Conservation (phyloP, 768 basidiomycete species). For the Omphalotus guepiniiformis region DNA sequence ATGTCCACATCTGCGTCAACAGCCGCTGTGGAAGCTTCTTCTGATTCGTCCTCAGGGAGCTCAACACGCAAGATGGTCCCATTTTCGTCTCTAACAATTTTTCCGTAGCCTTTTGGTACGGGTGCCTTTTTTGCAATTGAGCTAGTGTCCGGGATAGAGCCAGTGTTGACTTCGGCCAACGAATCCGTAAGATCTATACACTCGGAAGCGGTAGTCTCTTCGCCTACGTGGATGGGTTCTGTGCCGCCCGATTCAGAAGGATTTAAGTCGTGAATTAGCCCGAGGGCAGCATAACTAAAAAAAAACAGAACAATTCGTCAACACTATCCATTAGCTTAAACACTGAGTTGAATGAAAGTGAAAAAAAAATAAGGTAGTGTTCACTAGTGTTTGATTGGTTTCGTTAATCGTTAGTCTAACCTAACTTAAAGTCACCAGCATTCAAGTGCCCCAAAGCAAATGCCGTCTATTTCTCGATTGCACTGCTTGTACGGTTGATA, state of each 20-base stretch:
- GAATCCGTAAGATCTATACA: constrained; percentile 12
- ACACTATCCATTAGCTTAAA: constrained; percentile 4
- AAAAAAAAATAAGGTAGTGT: too few species aligned
- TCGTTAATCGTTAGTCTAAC: too few species aligned
- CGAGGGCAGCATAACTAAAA: constrained; percentile 70
- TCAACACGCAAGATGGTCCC: constrained; percentile 75
- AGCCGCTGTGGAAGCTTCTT: constrained; percentile 17
- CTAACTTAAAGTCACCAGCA: too few species aligned
- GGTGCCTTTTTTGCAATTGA: constrained; percentile 3
- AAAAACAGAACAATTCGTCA: constrained; percentile 9
- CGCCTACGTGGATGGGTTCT: constrained; percentile 34
- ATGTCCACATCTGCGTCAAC: constrained; percentile 29
- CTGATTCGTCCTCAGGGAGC: constrained; percentile 52
- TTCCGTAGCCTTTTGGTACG: constrained; percentile 67
- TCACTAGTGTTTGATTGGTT: too few species aligned
- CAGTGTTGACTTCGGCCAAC: constrained; percentile 11
- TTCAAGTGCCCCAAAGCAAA: too few species aligned
- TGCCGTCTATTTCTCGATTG: too few species aligned
- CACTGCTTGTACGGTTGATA: too few species aligned
- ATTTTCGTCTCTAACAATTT: constrained; percentile 74
- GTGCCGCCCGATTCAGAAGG: constrained; percentile 66
- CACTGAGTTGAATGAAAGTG: not conserved
- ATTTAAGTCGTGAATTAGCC: constrained; percentile 65
- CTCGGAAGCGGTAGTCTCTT: constrained; percentile 12
- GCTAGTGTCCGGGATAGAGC: constrained; percentile 2